Conservation (phyloP, 306 rosid genomes). For the Canavalia ensiformis region DNA sequence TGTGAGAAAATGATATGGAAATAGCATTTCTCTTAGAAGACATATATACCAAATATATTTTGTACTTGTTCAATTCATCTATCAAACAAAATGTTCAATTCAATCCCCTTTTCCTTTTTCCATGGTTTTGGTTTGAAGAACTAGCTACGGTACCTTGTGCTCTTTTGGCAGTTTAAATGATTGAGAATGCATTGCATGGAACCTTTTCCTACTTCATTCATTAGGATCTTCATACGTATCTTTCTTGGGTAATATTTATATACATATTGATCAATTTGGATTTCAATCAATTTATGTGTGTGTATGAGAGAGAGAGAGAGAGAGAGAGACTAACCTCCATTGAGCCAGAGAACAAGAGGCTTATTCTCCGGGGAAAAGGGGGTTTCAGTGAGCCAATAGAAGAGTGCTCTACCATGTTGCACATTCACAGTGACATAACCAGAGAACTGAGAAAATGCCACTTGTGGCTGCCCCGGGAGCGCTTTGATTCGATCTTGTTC, state of each 20-base stretch:
- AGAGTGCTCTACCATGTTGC: constrained; percentile 76
- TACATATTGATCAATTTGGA: not conserved
- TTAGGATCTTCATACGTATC: not conserved
- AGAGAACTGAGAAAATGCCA: constrained; percentile 70
- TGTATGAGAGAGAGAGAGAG: no score
- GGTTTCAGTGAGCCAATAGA: constrained; percentile 80
- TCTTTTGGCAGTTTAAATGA: not conserved
- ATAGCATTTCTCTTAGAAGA: no score
- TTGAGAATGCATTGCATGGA: no score
- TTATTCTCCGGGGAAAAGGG: constrained; percentile 51
- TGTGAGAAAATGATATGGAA: no score
- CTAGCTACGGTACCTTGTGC: not conserved
- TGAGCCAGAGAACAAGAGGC: constrained; percentile 87
- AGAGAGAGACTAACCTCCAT: constrained; percentile 62
- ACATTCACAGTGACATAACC: constrained; percentile 76
- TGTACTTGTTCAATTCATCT: no score
- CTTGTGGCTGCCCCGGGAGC: constrained; percentile 78
- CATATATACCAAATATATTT: not conserved
- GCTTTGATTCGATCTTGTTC: constrained; percentile 66
- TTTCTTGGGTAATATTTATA: not conserved
- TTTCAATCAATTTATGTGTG: not conserved
- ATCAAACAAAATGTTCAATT: not conserved
- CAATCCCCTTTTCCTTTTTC: not conserved
- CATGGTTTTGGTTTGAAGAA: constrained; percentile 14
- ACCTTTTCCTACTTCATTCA: not conserved